Conservation (phyloP, 352 stramenopile genomes). For the Phytopythium cucurbitacearum region DNA sequence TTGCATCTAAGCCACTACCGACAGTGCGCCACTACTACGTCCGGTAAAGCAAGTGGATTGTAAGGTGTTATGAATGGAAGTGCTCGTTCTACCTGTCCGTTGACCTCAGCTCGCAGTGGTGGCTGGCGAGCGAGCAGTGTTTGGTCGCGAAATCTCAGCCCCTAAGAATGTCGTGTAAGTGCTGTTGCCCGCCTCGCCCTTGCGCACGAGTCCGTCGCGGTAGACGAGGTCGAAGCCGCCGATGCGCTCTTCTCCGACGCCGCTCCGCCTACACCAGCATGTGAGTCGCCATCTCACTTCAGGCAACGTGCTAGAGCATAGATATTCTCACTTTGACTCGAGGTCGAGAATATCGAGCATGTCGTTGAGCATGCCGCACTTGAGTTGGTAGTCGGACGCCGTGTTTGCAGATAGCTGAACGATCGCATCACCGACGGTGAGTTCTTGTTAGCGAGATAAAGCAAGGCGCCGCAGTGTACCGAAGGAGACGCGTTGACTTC, state of each 20-base stretch:
- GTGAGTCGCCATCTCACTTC: not conserved
- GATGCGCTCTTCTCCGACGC: conserved; percentile 41
- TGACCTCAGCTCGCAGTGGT: not conserved
- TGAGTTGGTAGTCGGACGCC: conserved; percentile 90
- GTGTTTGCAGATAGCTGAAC: conserved; percentile 88
- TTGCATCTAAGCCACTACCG: no score
- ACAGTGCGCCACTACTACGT: no score
- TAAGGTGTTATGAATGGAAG: no score
- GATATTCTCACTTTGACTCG: conserved; percentile 62
- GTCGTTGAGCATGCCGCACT: conserved; percentile 92
- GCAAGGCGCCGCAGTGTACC: conserved; percentile 16
- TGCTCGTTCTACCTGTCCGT: no score
- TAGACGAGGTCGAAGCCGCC: conserved; percentile 82
- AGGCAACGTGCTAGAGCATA: not conserved
- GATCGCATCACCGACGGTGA: not conserved
- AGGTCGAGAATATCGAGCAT: conserved; percentile 94
- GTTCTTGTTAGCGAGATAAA: not conserved
- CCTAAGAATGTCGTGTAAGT: conserved; percentile 75
- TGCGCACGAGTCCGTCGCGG: conserved; percentile 53
- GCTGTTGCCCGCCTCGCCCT: conserved; percentile 41
- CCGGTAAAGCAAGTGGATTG: no score
- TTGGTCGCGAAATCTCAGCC: conserved; percentile 43
- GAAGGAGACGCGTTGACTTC: conserved; percentile 94
- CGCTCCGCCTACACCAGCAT: conserved; percentile 16
- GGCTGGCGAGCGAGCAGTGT: not conserved